Conservation (phyloP, 202 grass and related monocot species). For the Musa balbisiana region DNA sequence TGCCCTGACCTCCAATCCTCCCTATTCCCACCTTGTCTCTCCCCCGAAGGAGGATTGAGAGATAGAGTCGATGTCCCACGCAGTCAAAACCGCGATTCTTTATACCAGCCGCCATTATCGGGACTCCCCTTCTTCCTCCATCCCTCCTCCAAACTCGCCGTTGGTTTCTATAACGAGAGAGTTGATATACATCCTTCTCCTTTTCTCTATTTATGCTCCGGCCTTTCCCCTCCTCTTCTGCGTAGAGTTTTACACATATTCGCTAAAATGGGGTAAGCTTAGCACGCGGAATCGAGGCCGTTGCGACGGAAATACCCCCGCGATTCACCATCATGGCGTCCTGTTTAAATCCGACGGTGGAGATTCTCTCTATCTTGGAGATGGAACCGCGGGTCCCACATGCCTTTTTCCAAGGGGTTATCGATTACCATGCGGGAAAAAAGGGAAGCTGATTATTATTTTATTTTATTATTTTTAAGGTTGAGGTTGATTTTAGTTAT, state of each 20-base stretch:
- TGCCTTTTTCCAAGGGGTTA: no score
- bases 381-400: no score
- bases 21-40: constrained; percentile 25
- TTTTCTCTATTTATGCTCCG: not conserved
- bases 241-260: not conserved
- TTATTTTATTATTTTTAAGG: no score
- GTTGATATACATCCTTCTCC: not conserved
- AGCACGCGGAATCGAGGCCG: not conserved
- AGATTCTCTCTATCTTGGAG: no score
- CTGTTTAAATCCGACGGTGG: no score
- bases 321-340: no score
- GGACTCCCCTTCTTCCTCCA: not conserved
- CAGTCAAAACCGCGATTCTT: not conserved
- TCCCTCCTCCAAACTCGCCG: constrained; percentile 8
- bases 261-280: not conserved
- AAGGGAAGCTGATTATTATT: no score
- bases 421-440: no score
- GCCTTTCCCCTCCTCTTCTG: not conserved
- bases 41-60: not conserved
- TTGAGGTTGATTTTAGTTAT: no score
- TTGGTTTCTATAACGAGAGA: not conserved
- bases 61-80: not conserved
- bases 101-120: constrained; percentile 3
- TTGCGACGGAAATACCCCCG: no score
- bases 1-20: not conserved